Percentiles rank a stretch among this genome's conserved stretches.
These are phyloP conservation scores for Oryza longistaminata DNA, from an alignment of 176 grass and related monocot genomes.

Conservation along the genomic window DNA sequence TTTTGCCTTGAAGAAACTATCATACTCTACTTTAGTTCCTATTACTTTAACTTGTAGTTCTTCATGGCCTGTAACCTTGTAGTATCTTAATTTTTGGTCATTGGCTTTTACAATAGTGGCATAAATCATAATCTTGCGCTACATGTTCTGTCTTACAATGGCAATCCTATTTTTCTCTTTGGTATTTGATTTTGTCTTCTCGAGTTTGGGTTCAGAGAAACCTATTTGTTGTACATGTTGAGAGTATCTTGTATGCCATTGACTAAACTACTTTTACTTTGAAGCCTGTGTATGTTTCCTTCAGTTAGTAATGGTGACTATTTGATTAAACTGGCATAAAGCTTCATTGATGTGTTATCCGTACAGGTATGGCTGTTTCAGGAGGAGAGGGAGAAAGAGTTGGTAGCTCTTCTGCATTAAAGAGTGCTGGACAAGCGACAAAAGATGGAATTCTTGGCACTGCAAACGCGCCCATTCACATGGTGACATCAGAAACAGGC, in stretches of 20 bases:
- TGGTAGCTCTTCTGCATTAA: constrained; percentile 50
- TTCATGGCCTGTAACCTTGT: neutral
- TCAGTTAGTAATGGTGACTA: neutral
- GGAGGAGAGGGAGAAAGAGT: constrained; percentile 62
- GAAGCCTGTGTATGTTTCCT: neutral
- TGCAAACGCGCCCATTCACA: constrained; percentile 86
- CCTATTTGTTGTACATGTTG: neutral
- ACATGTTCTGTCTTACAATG: neutral
- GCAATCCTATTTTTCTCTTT: neutral
- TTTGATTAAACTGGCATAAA: constrained; percentile 17
- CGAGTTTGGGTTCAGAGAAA: neutral
- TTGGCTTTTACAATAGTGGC: neutral
- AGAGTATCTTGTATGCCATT: neutral
- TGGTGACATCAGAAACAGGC: constrained; percentile 96
- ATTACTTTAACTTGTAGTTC: constrained; percentile 28
- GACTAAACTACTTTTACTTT: neutral
- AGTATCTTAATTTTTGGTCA: constrained; percentile 1
- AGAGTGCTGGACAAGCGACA: constrained; percentile 57
- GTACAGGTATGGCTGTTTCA: constrained; percentile 63
- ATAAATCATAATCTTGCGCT: neutral
- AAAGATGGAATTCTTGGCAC: constrained; percentile 91
- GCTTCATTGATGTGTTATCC: constrained; percentile 7
- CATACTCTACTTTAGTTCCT: neutral
- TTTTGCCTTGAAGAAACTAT: neutral
- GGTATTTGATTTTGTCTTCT: neutral